Percentiles rank a stretch among this genome's conserved stretches.
Evolutionary conservation across 1,284 basidiomycete species (phyloP).

Genomic region (Cryptococcus sp.): DNA sequence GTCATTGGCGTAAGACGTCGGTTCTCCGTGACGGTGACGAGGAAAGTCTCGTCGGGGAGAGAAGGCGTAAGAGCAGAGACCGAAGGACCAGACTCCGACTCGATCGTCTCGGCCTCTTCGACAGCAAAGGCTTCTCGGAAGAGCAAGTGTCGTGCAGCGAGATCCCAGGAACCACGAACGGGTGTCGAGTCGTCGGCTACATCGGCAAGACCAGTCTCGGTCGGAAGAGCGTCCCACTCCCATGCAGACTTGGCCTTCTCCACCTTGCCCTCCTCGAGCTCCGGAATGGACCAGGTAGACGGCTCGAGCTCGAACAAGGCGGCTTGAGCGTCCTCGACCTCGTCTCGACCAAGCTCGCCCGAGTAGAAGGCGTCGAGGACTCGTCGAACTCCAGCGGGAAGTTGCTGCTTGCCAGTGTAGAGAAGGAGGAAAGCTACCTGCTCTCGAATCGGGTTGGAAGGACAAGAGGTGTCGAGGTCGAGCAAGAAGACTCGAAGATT

Average conservation of each 20-base stretch:
- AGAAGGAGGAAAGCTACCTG: conserved; percentile 47
- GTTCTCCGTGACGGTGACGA: conserved; percentile 91
- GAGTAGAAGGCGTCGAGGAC: conserved; percentile 46
- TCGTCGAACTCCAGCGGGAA: conserved; percentile 38
- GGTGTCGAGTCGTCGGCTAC: conserved; percentile 39
- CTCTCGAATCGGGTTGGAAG: conserved; percentile 40
- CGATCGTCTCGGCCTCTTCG: conserved; percentile 47
- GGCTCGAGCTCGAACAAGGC: conserved; percentile 37
- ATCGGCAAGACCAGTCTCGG: conserved; percentile 35
- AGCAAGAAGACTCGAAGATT: conserved; percentile 47
- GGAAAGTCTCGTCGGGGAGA: conserved; percentile 80
- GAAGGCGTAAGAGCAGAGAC: conserved; percentile 77
- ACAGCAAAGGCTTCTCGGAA: conserved; percentile 68
- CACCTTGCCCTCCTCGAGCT: conserved; percentile 37
- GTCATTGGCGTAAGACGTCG: conserved; percentile 86
- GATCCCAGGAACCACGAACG: conserved; percentile 59
- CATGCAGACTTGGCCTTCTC: conserved; percentile 39
- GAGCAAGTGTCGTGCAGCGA: conserved; percentile 80
- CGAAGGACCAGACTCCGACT: conserved; percentile 36
- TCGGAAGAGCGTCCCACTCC: conserved; percentile 45
- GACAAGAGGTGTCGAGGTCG: conserved; percentile 29
- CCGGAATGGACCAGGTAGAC: conserved; percentile 33
- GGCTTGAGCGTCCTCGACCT: conserved; percentile 44
- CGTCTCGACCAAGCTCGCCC: conserved; percentile 38
- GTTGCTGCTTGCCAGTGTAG: conserved; percentile 42